Conservation (phyloP, 805 yeast species). For the Wickerhamiella qilinensis region DNA sequence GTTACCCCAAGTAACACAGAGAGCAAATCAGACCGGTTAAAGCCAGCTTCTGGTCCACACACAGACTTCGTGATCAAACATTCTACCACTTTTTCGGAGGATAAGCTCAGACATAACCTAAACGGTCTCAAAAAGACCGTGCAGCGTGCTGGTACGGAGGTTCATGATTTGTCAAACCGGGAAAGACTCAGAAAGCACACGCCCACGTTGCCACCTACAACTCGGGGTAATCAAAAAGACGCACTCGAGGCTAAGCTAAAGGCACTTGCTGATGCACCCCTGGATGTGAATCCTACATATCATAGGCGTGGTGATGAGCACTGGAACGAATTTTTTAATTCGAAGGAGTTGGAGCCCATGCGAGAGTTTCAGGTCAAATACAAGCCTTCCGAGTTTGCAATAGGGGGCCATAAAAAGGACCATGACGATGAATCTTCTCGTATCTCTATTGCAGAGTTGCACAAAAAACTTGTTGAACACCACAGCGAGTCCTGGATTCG, state of each 20-base stretch:
- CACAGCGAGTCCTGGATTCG: constrained; percentile 57
- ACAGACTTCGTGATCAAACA: not conserved
- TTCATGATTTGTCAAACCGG: not conserved
- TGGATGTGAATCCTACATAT: not conserved
- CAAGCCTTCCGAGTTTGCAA: constrained; percentile 25
- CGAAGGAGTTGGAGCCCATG: not conserved
- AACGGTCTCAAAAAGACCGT: not conserved
- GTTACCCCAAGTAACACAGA: too few relatives aligned
- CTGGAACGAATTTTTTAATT: constrained; percentile 2
- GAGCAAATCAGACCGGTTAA: too few relatives aligned
- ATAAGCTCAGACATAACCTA: not conserved
- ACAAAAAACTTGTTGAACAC: constrained; percentile 27
- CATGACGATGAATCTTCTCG: not conserved
- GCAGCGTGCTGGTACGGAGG: not conserved
- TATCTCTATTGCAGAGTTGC: constrained; percentile 20
- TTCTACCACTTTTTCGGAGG: not conserved
- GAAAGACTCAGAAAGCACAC: not conserved
- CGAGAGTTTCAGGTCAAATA: not conserved
- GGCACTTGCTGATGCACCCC: constrained; percentile 1
- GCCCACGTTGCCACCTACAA: not conserved
- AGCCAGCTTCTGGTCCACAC: not conserved
- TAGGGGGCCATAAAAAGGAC: not conserved
- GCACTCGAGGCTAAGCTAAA: not conserved
- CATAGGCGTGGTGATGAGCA: not conserved
- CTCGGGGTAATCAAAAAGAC: not conserved